Base-by-base conservation (phyloP, 2,329 filamentous ascomycete species). In the Epichloe hybrida region DNA sequence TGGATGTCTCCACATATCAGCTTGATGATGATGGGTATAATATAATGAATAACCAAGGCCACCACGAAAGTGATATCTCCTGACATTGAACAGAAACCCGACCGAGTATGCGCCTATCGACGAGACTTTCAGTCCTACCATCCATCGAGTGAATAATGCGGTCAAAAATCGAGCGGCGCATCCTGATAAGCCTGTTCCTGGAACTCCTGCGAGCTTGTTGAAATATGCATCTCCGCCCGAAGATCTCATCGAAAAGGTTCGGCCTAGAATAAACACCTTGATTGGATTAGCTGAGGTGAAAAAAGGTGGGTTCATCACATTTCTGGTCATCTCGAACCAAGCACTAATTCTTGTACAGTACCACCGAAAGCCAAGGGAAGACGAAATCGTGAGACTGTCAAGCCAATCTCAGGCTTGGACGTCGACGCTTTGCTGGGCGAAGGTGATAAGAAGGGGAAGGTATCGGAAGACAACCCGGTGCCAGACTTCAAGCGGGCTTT, bases 61-160 rank as follows among this genome's bases (percentile, higher is more conserved):
- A 20, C 8, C 21, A 8, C 7, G n/a, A 13, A 13, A n/a, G 21
- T 15, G 4, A 17, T 11, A 12, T 3, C 1, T 34, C 31, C 53
- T 57, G 40, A 57, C 17, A 1, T 8, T n/a, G 17, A 27, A 1
- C 42, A 72, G 68, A n/a, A 66, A 72, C 34, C 66, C 66, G 2
- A 61, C 69, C 1, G 88, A 96, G 61, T 91, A 87, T 53, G 81
- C 86, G 41, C 72, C 82, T 0, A 77, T 91, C 46, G 87, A 95
- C 40, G 88, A 95, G 46, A 83, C 83, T 1, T 97, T 81, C 64
- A 89, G 88, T 23, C 89, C 91, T 4, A 70, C 86, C 4, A 76
- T 97, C n/a, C 91, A 97, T 65, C 84, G 89, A 35, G 79, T 97
- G 53, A 88, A 89, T 58, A 84, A 93, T 63, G 88, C 88, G 13